These are phyloP conservation scores for Boletus edulis DNA, from an alignment of 768 basidiomycete genomes.

Conservation along the genomic window DNA sequence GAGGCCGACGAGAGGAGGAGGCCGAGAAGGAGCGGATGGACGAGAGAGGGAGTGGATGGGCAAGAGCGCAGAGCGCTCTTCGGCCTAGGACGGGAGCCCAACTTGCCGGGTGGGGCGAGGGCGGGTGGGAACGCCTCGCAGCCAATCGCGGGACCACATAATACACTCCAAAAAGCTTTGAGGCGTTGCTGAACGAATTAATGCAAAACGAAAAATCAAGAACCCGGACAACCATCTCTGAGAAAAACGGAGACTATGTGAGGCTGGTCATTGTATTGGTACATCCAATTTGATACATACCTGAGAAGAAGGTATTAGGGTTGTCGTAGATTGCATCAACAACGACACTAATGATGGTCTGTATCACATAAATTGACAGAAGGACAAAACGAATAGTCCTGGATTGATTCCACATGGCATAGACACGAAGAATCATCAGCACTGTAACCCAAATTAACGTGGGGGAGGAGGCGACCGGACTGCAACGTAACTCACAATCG, in stretches of 20 bases:
- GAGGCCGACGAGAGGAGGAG: too few relatives aligned
- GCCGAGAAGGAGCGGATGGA: too few relatives aligned
- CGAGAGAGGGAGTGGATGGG: too few relatives aligned
- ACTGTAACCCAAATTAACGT: background rate
- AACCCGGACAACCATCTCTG: background rate
- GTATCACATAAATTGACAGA: background rate
- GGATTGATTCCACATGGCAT: background rate
- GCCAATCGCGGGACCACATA: too few relatives aligned
- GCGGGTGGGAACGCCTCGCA: too few relatives aligned
- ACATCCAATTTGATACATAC: background rate
- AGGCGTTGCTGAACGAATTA: background rate
- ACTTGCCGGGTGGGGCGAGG: too few relatives aligned
- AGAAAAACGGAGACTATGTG: background rate
- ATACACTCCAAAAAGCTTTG: too few relatives aligned
- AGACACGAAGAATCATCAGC: constrained; percentile 3
- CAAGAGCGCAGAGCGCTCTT: too few relatives aligned
- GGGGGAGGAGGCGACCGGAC: background rate
- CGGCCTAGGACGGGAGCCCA: too few relatives aligned
- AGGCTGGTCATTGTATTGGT: too few relatives aligned
- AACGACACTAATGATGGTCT: background rate
- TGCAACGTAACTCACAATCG: background rate
- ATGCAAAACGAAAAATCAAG: background rate
- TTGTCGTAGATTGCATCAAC: background rate
- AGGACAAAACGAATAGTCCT: background rate
- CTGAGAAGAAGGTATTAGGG: background rate